These are phyloP conservation scores for Blastobotrys indianensis DNA, from an alignment of 1,139 yeast species.

Conservation along the genomic window DNA sequence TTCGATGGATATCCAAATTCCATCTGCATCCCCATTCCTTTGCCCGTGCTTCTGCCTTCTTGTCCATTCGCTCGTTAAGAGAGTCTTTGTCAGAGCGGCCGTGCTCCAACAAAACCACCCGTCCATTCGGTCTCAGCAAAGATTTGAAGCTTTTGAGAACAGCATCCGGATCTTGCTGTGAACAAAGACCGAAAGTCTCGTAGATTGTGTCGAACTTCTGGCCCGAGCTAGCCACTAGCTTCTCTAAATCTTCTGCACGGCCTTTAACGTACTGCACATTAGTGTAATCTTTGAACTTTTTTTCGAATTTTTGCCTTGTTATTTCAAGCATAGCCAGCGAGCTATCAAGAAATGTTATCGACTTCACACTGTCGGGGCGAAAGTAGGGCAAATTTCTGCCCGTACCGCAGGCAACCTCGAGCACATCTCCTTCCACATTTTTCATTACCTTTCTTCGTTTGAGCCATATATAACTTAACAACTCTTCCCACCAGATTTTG, in stretches of 20 bases:
- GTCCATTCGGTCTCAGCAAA: slow-evolving; percentile 83
- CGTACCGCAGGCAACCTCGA: slow-evolving; percentile 94
- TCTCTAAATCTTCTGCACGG: slow-evolving; percentile 76
- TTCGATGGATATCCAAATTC: slow-evolving; percentile 87
- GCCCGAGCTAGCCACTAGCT: slow-evolving; percentile 42
- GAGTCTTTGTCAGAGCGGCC: slow-evolving; percentile 80
- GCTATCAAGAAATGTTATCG: slow-evolving; percentile 81
- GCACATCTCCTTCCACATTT: slow-evolving; percentile 76
- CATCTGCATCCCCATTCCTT: slow-evolving; percentile 96
- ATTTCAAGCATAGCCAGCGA: slow-evolving; percentile 79
- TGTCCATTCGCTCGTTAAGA: slow-evolving; percentile 75
- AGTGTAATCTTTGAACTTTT: slow-evolving; percentile 56
- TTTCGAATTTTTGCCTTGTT: slow-evolving; percentile 68
- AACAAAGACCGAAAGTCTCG: slow-evolving; percentile 93
- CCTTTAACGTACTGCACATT: slow-evolving; percentile 86
- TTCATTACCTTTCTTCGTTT: slow-evolving; percentile 81
- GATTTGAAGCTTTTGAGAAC: slow-evolving; percentile 70
- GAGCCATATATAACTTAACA: slow-evolving; percentile 71
- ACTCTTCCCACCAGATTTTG: slow-evolving; percentile 82
- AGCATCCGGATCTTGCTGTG: slow-evolving; percentile 85
- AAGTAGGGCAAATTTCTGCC: slow-evolving; percentile 84
- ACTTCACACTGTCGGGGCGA: slow-evolving; percentile 51
- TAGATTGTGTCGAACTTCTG: slow-evolving; percentile 80
- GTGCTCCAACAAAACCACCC: slow-evolving; percentile 82
- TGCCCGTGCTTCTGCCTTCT: slow-evolving; percentile 75